A percentile compares a stretch with the other conserved stretches of the same genome.
These are phyloP conservation scores for Coniferiporia sulphurascens DNA, from an alignment of 1,284 basidiomycete species.

Conservation along the genomic window DNA sequence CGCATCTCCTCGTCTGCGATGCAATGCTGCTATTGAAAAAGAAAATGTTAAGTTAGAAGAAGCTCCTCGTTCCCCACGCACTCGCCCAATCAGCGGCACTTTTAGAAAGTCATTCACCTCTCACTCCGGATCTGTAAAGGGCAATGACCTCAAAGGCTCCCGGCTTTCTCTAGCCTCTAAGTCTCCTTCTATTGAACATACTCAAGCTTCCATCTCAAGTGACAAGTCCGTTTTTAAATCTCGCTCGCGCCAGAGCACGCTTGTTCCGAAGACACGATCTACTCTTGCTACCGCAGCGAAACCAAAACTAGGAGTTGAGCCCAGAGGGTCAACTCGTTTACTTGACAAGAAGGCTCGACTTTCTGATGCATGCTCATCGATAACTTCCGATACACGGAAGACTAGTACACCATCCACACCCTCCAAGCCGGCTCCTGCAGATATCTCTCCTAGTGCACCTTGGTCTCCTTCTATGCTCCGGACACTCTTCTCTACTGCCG, in stretches of 20 bases:
- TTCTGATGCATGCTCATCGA: too few species aligned
- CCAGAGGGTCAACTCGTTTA: too few species aligned
- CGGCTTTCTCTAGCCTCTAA: not conserved
- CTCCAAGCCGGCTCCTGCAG: not conserved
- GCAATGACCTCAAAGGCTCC: not conserved
- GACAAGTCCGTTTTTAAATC: not conserved
- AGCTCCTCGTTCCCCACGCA: not conserved
- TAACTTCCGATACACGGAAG: too few species aligned
- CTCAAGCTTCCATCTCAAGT: not conserved
- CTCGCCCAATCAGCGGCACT: not conserved
- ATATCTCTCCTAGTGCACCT: not conserved
- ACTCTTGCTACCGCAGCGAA: not conserved
- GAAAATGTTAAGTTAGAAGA: conserved; percentile 9
- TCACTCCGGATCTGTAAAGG: not conserved
- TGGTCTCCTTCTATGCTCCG: not conserved
- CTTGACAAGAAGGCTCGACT: too few species aligned
- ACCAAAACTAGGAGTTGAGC: not conserved
- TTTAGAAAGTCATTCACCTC: not conserved
- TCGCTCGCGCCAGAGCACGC: not conserved
- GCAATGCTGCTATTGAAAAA: not conserved
- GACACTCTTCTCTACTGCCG: not conserved
- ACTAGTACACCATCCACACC: not conserved
- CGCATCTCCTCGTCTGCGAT: not conserved
- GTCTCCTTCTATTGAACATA: not conserved
- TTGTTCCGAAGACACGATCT: not conserved